These are phyloP conservation scores for Karstenula rhodostoma DNA, from an alignment of 2,329 filamentous ascomycete genomes.

Conservation along the genomic window DNA sequence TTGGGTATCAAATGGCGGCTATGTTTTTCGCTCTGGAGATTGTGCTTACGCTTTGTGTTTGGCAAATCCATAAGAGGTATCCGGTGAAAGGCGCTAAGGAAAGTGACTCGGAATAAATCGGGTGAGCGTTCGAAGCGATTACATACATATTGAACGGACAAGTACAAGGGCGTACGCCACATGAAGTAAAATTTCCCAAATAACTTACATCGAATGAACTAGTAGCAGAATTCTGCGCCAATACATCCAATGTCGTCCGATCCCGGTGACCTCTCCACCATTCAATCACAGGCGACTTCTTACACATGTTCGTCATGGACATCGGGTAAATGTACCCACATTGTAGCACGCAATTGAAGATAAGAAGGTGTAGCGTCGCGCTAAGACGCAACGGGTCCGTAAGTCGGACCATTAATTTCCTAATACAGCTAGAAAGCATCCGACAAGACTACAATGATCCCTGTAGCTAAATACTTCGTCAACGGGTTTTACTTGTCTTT, in stretches of 20 bases:
- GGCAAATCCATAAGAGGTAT: constrained; percentile 4
- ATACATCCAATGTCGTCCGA: too few relatives aligned
- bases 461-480: neutral
- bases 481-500: neutral
- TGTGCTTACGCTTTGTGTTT: constrained; percentile 20
- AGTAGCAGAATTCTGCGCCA: too few relatives aligned
- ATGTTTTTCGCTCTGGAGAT: constrained; percentile 37
- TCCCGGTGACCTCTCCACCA: too few relatives aligned
- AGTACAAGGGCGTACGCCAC: neutral
- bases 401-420: neutral
- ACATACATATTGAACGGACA: neutral
- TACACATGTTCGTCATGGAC: neutral
- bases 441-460: neutral
- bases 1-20: constrained; percentile 37
- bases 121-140: neutral
- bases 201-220: too few relatives aligned
- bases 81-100: constrained; percentile 3
- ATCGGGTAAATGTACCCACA: neutral
- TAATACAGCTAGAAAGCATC: neutral
- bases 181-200: too few relatives aligned
- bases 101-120: neutral
- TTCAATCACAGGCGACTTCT: too few relatives aligned
- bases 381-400: neutral
- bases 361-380: neutral
- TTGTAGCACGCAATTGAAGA: constrained; percentile 3